Percentiles rank a stretch among this genome's conserved stretches.
Conservation (phyloP, 1,284 basidiomycete species). For the Rhodotorula sp. region DNA sequence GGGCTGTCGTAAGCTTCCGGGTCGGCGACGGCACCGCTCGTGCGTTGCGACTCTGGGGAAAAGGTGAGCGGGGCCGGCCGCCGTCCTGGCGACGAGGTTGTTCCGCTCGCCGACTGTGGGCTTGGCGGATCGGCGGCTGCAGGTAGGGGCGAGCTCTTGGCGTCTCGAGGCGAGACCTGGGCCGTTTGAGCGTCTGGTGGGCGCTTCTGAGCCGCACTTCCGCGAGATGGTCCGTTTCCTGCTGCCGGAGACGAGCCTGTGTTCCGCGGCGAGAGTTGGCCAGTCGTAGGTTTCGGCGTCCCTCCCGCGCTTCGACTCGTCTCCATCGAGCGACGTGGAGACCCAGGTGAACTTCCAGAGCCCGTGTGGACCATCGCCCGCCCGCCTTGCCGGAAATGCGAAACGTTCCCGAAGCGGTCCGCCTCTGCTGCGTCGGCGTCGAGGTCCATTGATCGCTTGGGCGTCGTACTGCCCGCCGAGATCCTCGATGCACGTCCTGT, state of each 20-base stretch:
- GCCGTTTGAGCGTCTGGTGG: not conserved
- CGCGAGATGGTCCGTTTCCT: too few species aligned
- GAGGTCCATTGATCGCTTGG: not conserved
- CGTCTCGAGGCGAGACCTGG: too few species aligned
- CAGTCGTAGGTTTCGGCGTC: not conserved
- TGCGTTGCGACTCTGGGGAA: not conserved
- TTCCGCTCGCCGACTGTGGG: not conserved
- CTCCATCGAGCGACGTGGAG: not conserved
- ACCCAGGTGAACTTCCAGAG: too few species aligned
- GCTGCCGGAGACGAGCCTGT: not conserved
- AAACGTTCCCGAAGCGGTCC: not conserved
- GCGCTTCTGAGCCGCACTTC: not conserved
- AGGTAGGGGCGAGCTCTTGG: too few species aligned
- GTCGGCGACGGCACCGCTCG: too few species aligned
- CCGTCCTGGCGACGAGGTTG: conserved; percentile 11
- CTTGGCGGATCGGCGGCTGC: not conserved
- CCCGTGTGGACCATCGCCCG: too few species aligned
- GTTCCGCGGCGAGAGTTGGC: not conserved
- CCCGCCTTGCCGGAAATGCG: not conserved
- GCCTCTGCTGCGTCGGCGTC: not conserved
- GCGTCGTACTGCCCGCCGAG: too few species aligned
- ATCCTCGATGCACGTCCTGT: too few species aligned
- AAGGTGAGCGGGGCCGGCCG: conserved; percentile 31
- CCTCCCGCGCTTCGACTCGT: not conserved
- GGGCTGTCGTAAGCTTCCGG: too few species aligned